A percentile compares a stretch with the other conserved stretches of the same genome.
Evolutionary conservation across 2,329 filamentous ascomycete genomes (phyloP).

Genomic region (Alternaria sp.): DNA sequence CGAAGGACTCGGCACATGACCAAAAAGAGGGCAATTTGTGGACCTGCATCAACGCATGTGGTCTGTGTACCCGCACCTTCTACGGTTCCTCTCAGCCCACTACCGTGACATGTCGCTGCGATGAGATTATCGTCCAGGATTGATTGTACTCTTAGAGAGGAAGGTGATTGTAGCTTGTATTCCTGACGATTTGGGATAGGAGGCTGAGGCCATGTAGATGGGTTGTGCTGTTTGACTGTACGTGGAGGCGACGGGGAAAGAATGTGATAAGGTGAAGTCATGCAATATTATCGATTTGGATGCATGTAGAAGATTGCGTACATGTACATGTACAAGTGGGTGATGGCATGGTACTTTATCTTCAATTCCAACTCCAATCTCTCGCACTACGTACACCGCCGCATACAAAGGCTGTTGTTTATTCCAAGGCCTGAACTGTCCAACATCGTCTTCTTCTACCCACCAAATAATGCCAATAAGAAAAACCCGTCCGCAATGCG

Average conservation of each 20-base stretch:
- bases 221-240: neutral
- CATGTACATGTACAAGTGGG: neutral
- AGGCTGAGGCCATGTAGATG: neutral
- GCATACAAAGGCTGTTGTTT: neutral
- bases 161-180: neutral
- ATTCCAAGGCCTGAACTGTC: neutral
- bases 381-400: neutral
- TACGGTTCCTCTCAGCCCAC: neutral
- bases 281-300: neutral
- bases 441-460: neutral
- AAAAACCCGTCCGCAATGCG: neutral
- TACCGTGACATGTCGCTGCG: neutral
- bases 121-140: too few species aligned
- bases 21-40: neutral
- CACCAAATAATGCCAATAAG: neutral
- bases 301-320: neutral
- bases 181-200: neutral
- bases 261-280: neutral
- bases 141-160: neutral
- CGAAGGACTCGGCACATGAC: too few species aligned
- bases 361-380: neutral
- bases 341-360: neutral
- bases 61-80: neutral
- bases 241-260: neutral
- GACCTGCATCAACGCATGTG: neutral